Evolutionary conservation across 345 rosid species (phyloP).

Genomic region (Eutrema heterophyllum): DNA sequence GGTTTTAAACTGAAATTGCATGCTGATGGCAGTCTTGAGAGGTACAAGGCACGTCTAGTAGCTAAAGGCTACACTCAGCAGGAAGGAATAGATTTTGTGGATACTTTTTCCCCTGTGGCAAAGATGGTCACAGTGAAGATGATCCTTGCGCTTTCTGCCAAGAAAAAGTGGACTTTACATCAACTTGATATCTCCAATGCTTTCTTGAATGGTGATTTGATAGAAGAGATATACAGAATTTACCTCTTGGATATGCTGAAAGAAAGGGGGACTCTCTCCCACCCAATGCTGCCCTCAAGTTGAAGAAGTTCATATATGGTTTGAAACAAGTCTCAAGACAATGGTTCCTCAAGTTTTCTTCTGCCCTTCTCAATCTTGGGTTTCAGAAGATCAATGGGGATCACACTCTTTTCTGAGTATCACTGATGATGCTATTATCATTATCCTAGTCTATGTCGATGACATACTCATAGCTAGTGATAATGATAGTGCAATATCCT

Average conservation of each 20-base stretch:
- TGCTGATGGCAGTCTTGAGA: not conserved
- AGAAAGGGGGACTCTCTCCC: not conserved
- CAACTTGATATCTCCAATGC: not conserved
- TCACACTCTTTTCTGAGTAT: not conserved
- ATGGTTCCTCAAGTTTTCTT: not conserved
- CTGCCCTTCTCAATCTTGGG: not conserved
- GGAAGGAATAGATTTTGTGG: not conserved
- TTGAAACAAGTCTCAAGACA: not conserved
- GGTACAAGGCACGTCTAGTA: not conserved
- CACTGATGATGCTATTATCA: not conserved
- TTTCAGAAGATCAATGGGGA: not conserved
- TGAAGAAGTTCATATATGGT: not conserved
- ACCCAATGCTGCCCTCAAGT: no score
- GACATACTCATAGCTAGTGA: no score
- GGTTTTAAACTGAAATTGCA: not conserved
- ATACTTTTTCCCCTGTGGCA: not conserved
- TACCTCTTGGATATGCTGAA: not conserved
- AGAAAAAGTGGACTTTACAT: not conserved
- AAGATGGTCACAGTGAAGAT: not conserved
- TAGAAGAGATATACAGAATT: not conserved
- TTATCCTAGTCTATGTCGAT: no score
- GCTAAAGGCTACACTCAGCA: no score
- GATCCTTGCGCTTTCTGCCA: not conserved
- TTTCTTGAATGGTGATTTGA: not conserved
- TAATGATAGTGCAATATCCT: no score